Percentiles rank a stretch among this genome's conserved stretches.
Evolutionary conservation across 1,284 basidiomycete genomes (phyloP).

Genomic region (Tremellales sp.): DNA sequence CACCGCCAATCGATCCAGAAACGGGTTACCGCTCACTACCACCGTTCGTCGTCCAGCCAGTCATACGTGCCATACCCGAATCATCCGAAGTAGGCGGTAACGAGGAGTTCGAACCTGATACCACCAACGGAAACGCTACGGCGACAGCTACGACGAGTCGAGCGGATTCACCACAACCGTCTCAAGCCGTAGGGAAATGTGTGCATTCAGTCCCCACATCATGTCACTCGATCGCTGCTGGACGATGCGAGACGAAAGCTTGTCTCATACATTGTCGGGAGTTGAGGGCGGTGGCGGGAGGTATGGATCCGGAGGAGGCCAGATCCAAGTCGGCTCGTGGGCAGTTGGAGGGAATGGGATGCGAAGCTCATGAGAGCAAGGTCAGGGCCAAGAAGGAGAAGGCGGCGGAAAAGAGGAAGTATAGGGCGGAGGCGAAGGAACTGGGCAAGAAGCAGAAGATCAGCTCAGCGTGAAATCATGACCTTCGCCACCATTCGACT

Average conservation of each 20-base stretch:
- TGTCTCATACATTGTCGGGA: constrained; percentile 47
- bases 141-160: not conserved
- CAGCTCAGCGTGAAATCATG: no score
- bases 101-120: constrained; percentile 10
- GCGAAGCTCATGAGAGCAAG: constrained; percentile 50
- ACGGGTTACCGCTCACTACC: constrained; percentile 59
- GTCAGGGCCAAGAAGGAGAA: constrained; percentile 36
- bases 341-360: constrained; percentile 41
- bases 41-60: constrained; percentile 81
- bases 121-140: not conserved
- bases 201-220: constrained; percentile 5
- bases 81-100: constrained; percentile 23
- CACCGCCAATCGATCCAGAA: constrained; percentile 29
- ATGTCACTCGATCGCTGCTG: constrained; percentile 38
- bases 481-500: no score
- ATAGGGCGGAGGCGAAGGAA: constrained; percentile 14
- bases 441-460: constrained; percentile 4
- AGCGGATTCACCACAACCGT: constrained; percentile 2
- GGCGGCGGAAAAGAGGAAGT: constrained; percentile 31
- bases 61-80: constrained; percentile 58
- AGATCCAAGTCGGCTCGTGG: constrained; percentile 18
- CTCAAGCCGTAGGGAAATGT: constrained; percentile 2
- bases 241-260: constrained; percentile 36
- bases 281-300: constrained; percentile 31
- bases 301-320: constrained; percentile 35